Conservation (phyloP, 75 land plant genomes). For the Isoetes taiwanensis region DNA sequence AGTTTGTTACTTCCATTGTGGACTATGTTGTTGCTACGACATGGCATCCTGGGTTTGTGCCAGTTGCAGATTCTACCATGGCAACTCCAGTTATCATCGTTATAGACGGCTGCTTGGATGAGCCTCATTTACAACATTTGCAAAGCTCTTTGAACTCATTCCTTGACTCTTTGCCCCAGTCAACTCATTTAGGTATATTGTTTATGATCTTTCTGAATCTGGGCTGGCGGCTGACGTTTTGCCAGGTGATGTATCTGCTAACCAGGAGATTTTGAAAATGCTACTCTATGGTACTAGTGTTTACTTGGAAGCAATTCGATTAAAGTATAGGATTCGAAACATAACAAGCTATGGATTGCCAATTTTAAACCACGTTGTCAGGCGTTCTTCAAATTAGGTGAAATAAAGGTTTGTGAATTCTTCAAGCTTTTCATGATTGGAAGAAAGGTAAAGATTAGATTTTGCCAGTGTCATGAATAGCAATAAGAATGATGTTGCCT, state of each 20-base stretch:
- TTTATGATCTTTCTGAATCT: slow-evolving; percentile 85
- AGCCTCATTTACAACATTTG: slow-evolving; percentile 74
- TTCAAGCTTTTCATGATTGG: too few species aligned
- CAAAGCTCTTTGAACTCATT: slow-evolving; percentile 93
- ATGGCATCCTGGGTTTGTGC: slow-evolving; percentile 58
- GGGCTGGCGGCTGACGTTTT: slow-evolving; percentile 87
- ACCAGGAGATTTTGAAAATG: slow-evolving; percentile 60
- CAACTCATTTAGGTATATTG: slow-evolving; percentile 73
- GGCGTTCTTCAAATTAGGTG: too few species aligned
- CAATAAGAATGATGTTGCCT: too few species aligned
- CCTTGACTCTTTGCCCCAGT: slow-evolving; percentile 70
- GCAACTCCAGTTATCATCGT: slow-evolving; percentile 75
- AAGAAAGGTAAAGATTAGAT: too few species aligned
- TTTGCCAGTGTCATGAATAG: too few species aligned
- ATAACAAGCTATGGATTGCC: too few species aligned
- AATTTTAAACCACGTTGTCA: too few species aligned
- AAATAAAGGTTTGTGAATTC: too few species aligned
- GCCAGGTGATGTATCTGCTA: slow-evolving; percentile 59
- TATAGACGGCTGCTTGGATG: slow-evolving; percentile 88
- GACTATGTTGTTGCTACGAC: slow-evolving; percentile 79
- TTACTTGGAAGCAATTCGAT: too few species aligned
- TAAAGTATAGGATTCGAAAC: too few species aligned
- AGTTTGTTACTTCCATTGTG: slow-evolving; percentile 57
- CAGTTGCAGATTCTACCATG: slow-evolving; percentile 72
- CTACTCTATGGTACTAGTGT: slow-evolving; percentile 90